These are phyloP conservation scores for Stephania japonica DNA, from an alignment of 164 flowering plant genomes.

Conservation along the genomic window DNA sequence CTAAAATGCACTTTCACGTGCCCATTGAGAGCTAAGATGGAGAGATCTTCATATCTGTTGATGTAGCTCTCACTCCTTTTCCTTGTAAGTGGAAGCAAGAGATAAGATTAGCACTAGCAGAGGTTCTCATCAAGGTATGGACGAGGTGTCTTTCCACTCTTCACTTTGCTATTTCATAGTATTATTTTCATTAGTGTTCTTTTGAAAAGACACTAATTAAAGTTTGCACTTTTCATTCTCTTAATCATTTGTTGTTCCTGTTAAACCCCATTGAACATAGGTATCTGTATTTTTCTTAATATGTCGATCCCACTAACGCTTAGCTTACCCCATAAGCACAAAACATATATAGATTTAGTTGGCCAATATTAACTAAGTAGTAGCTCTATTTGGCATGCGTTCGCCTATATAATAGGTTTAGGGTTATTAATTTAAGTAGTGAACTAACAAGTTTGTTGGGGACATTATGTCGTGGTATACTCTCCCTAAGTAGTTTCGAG, in stretches of 20 bases:
- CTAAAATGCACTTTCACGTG: not conserved
- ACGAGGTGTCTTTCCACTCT: not conserved
- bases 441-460: no score
- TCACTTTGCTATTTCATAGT: not conserved
- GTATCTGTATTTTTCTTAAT: no score
- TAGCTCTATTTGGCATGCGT: no score
- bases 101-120: constrained; percentile 12
- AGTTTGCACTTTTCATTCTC: not conserved
- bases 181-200: not conserved
- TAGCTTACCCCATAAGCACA: no score
- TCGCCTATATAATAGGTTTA: no score
- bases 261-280: no score
- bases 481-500: no score
- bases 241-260: not conserved
- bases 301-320: no score
- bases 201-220: not conserved
- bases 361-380: no score
- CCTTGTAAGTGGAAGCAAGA: constrained; percentile 4
- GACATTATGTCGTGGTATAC: no score
- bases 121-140: constrained; percentile 9
- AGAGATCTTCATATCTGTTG: not conserved
- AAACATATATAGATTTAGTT: no score
- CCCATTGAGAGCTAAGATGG: not conserved
- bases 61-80: not conserved
- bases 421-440: no score